Evolutionary conservation across 768 basidiomycete species (phyloP), one percentile per base, ranked within the genome.

Genomic region (Boletus rubropictus): DNA sequence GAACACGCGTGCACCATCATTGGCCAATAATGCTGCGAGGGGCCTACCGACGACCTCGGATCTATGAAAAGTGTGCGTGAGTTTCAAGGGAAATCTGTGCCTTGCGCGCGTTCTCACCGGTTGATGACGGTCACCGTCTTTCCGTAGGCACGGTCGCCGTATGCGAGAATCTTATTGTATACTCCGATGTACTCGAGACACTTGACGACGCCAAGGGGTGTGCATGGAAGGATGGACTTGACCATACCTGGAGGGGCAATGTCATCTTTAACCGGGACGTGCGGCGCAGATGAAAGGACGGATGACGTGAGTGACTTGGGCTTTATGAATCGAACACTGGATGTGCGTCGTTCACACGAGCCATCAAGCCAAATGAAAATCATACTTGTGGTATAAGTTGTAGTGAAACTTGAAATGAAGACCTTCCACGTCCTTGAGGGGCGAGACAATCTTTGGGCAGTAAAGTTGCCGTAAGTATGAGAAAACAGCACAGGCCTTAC

Each of bases 31-130:
- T 4, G 96, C 96, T 0, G 93, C 95, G n/a, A 98, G 75, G 11
- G 95, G 96, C 50, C 96, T 77, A 15, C 96, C 96, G 14, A 99
- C 96, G 29, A 99, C 96, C 66, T 99, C 96, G 32, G 90, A 94
- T 52, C 92, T 90, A 56, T 21, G 36, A 39, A n/a, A 33, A 7
- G 7, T 22, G 15, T 24, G 9, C 29, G 47, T 55, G 44, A 40
- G 34, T 49, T 25, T 42, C 24, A 27, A 46, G 33, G 28, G 17
- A n/a, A 27, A 0, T 21, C 21, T 8, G 34, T 37, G 42, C 36
- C 17, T 27, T 3, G 22, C 11, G 7, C 4, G 22, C 11, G 7
- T 50, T 53, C 70, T 48, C 48, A 90, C 88, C 94, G 77, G 69
- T 99, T 99, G 57, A 99, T 89, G 21, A 99, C 88, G 3, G 93